These are phyloP conservation scores for Marchantia paleacea DNA, from an alignment of 225 moss, liverwort and hornwort species.

Conservation along the genomic window DNA sequence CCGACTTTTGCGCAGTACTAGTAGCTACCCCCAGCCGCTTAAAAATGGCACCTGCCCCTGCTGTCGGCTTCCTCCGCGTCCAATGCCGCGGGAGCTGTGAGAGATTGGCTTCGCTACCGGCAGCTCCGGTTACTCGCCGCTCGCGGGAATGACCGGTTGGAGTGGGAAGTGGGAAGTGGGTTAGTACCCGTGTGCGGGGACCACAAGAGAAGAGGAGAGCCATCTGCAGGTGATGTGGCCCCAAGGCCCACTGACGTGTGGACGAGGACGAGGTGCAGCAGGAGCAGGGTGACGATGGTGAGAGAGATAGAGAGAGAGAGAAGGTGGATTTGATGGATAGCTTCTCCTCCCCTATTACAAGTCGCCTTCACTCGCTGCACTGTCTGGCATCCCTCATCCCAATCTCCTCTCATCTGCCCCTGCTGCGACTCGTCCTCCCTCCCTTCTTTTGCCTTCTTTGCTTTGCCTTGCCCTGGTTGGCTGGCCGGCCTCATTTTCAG, in stretches of 20 bases:
- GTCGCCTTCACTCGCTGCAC: not conserved
- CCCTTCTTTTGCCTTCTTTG: not conserved
- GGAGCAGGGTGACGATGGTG: not conserved
- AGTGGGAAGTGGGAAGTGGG: not conserved
- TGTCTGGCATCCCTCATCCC: too few relatives aligned
- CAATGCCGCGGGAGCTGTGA: slow-evolving; percentile 2
- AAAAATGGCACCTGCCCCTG: slow-evolving; percentile 15
- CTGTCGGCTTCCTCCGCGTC: slow-evolving; percentile 18
- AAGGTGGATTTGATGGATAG: too few relatives aligned
- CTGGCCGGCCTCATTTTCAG: not conserved
- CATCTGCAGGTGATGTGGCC: not conserved
- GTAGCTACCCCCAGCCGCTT: slow-evolving; percentile 15
- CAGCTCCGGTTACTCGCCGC: slow-evolving; percentile 7
- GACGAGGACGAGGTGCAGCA: not conserved
- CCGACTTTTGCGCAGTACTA: slow-evolving; percentile 10
- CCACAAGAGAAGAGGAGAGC: not conserved
- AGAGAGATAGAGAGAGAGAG: not conserved
- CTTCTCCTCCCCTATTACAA: too few relatives aligned
- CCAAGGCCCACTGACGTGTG: not conserved
- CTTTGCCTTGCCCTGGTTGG: too few relatives aligned
- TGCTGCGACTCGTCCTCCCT: not conserved
- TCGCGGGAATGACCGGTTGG: not conserved
- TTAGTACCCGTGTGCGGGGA: slow-evolving; percentile 11
- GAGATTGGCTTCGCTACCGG: not conserved
- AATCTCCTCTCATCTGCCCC: not conserved